A percentile compares a stretch with the other conserved stretches of the same genome.
phyloP scores from a whole-genome alignment of 1,284 basidiomycete species.

The Cerioporus squamosus region DNA sequence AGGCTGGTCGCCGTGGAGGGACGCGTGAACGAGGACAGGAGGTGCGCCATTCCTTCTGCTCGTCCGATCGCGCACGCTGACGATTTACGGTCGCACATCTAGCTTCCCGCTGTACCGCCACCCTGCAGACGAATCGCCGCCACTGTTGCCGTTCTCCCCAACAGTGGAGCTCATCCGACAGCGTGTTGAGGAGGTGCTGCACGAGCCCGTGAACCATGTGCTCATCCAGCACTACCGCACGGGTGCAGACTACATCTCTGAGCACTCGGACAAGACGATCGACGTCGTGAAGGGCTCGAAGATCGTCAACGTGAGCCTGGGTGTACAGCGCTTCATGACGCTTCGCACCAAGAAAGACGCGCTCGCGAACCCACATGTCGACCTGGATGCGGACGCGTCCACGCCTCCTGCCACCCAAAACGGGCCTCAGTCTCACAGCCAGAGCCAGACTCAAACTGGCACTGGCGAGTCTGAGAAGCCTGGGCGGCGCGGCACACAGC shows the following conservation, averaged over 20 bases:
- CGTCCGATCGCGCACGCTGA: not conserved
- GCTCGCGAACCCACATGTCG: slow-evolving; percentile 6
- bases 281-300: slow-evolving; percentile 71
- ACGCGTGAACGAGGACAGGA: slow-evolving; percentile 60
- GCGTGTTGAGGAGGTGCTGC: slow-evolving; percentile 55
- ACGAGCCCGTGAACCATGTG: slow-evolving; percentile 75
- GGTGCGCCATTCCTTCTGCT: slow-evolving; percentile 40
- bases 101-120: slow-evolving; percentile 80
- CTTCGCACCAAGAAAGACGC: slow-evolving; percentile 64
- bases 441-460: not conserved
- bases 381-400: not conserved
- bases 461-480: too few relatives aligned
- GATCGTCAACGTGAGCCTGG: slow-evolving; percentile 78
- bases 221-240: slow-evolving; percentile 77
- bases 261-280: slow-evolving; percentile 82
- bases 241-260: slow-evolving; percentile 79
- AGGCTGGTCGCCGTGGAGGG: slow-evolving; percentile 76
- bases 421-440: not conserved
- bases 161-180: slow-evolving; percentile 66
- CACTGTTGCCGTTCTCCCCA: slow-evolving; percentile 64
- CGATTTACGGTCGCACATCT: not conserved
- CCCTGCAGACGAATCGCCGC: slow-evolving; percentile 75
- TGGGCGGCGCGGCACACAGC: slow-evolving; percentile 48
- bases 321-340: slow-evolving; percentile 73
- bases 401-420: not conserved